phyloP scores from a whole-genome alignment of 2,329 filamentous ascomycete genomes.

The Fusarium globosum region DNA sequence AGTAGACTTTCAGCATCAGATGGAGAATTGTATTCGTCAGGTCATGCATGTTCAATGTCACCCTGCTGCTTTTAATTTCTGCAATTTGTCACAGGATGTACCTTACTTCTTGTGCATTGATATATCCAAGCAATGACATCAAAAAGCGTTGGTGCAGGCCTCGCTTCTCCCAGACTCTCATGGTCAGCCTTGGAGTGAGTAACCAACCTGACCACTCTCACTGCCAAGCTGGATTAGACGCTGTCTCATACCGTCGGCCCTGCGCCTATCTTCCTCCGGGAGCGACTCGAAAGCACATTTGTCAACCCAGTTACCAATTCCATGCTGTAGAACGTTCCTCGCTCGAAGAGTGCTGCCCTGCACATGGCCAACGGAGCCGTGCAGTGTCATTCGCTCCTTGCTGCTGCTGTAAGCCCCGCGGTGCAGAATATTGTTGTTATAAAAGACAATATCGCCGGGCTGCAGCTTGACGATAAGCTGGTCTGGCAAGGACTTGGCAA shows the following conservation, averaged over 20 bases:
- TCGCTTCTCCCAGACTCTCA: slow-evolving; percentile 46
- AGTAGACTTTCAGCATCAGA: not conserved
- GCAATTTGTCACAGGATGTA: not conserved
- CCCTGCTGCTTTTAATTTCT: not conserved
- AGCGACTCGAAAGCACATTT: slow-evolving; percentile 65
- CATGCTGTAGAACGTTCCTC: slow-evolving; percentile 81
- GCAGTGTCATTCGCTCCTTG: slow-evolving; percentile 75
- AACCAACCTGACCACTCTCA: slow-evolving; percentile 71
- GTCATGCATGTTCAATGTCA: not conserved
- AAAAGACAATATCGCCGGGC: slow-evolving; percentile 85
- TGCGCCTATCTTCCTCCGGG: slow-evolving; percentile 54
- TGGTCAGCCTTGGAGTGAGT: slow-evolving; percentile 68
- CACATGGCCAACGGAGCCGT: slow-evolving; percentile 75
- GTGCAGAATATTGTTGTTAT: slow-evolving; percentile 90
- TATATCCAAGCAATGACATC: slow-evolving; percentile 13
- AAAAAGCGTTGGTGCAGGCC: slow-evolving; percentile 14
- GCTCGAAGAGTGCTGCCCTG: slow-evolving; percentile 67
- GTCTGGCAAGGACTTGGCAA: slow-evolving; percentile 68
- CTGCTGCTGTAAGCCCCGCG: slow-evolving; percentile 71
- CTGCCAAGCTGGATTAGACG: slow-evolving; percentile 71
- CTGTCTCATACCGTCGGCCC: slow-evolving; percentile 72
- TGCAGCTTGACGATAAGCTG: slow-evolving; percentile 74
- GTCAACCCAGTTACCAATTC: slow-evolving; percentile 74
- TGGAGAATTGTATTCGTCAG: not conserved
- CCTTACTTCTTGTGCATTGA: not conserved